Evolutionary conservation across 768 basidiomycete genomes (phyloP).

Genomic region (Termitomyces sp.): DNA sequence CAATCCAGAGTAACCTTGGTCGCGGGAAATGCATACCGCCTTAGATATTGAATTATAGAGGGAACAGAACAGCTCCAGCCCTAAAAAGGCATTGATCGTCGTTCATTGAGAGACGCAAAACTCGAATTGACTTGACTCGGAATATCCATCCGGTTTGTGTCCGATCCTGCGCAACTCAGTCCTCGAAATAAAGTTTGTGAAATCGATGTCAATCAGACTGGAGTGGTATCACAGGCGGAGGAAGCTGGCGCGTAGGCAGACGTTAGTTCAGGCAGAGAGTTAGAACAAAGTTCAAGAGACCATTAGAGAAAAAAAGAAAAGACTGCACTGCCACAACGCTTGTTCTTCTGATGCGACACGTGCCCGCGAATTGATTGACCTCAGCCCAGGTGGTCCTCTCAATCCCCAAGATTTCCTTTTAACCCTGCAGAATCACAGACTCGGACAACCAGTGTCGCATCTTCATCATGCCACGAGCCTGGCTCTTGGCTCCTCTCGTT

Average conservation of each 20-base stretch:
- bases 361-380: not conserved
- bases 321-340: not conserved
- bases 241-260: not conserved
- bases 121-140: not conserved
- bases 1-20: not conserved
- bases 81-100: too few species aligned
- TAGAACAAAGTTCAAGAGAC: not conserved
- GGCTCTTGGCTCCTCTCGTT: conserved; percentile 24
- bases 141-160: too few species aligned
- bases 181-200: too few species aligned
- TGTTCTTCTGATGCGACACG: not conserved
- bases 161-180: too few species aligned
- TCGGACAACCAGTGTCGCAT: not conserved
- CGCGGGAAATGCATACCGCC: not conserved
- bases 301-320: not conserved
- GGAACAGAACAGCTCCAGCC: not conserved
- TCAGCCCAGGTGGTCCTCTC: not conserved
- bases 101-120: not conserved
- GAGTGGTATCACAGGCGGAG: too few species aligned
- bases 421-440: not conserved
- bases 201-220: too few species aligned
- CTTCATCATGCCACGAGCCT: conserved; percentile 16
- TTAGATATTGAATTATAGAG: not conserved
- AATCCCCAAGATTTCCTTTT: not conserved
- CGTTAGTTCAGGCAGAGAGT: not conserved